Base-by-base conservation (phyloP, 257 asterid genomes). In the Solanum habrochaites region DNA sequence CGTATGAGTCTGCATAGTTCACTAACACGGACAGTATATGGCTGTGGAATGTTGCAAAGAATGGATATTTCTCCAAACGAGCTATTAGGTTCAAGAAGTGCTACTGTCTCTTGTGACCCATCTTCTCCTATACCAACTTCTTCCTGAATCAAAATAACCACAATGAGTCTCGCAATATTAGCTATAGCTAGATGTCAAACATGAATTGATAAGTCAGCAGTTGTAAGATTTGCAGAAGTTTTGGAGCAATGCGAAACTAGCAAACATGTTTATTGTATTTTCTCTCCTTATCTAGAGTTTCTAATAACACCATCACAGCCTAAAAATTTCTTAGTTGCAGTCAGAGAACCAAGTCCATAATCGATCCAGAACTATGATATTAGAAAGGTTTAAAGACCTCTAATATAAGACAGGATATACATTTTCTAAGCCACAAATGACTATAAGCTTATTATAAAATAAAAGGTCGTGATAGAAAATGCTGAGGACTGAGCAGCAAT, bases 41-140 rank as follows among this genome's bases (percentile, higher is more conserved):
- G 99, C 91, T 96, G 99, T 85, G 99, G 98, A 89, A 97, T 90
- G 91, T 97, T 97, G 94, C 99, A 96, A 58, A 97, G 96, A 81
- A 97, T 90, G 78, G 99, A 92, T 85, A 95, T 88, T 84, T 93
- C 97, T 75, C 99, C 99, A 69, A 96, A 95, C 82, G 87, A 91
- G 89, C 94, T 91, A 89, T 91, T 88, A 7, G 91, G 94, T 89
- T 94, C 93, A 25, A 97, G 90, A 89, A 86, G 91, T 13, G 97
- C 86, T 52, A 91, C 89, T 1, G 90, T 92, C 49, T 95, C 98
- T 90, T 94, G 95, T 75, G 89, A 35, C 85, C 98, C 98, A 90
- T 97, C 96, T 15, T 90, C 90, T 39, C 88, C 96, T 15, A 88
- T 91, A 80, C 93, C 93, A 72, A 95, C 88, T 89, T 93, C 99